phyloP scores from a whole-genome alignment of 139 green algal species.

The Coelastrella sp. region DNA sequence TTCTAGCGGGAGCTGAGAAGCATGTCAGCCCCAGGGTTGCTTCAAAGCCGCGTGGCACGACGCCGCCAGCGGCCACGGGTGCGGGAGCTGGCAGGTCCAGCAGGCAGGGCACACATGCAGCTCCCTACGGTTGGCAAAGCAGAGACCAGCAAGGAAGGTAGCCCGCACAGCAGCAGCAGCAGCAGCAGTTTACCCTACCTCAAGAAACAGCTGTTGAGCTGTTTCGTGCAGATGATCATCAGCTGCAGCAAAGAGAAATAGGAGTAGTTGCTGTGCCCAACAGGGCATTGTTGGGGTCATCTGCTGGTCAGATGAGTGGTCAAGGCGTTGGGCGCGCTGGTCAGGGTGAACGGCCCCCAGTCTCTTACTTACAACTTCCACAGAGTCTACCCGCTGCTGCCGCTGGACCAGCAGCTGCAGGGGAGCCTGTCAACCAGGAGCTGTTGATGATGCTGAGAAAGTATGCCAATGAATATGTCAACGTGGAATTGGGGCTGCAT shows the following conservation, averaged over 20 bases:
- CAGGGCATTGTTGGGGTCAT: too few relatives aligned
- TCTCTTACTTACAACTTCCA: not conserved
- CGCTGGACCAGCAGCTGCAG: not conserved
- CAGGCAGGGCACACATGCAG: not conserved
- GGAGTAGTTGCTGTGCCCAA: too few relatives aligned
- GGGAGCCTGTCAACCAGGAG: not conserved
- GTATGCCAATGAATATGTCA: constrained; percentile 20
- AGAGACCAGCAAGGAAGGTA: not conserved
- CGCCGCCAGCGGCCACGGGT: not conserved
- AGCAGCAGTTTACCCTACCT: too few relatives aligned
- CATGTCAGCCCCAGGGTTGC: not conserved
- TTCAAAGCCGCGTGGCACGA: not conserved
- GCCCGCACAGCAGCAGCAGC: not conserved
- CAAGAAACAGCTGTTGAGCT: not conserved
- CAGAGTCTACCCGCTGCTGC: not conserved
- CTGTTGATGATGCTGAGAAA: constrained; percentile 32
- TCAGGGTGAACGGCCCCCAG: too few relatives aligned
- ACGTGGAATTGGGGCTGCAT: constrained; percentile 18
- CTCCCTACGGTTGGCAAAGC: not conserved
- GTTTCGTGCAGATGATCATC: not conserved
- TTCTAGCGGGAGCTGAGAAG: not conserved
- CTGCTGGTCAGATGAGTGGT: too few relatives aligned
- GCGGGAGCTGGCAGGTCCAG: not conserved
- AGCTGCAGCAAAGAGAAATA: not conserved
- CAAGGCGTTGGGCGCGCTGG: too few relatives aligned